Percentiles rank a stretch among this genome's conserved stretches.
Evolutionary conservation across 2,329 filamentous ascomycete genomes (phyloP).

Genomic region (Aspergillus pseudoviridinutans): DNA sequence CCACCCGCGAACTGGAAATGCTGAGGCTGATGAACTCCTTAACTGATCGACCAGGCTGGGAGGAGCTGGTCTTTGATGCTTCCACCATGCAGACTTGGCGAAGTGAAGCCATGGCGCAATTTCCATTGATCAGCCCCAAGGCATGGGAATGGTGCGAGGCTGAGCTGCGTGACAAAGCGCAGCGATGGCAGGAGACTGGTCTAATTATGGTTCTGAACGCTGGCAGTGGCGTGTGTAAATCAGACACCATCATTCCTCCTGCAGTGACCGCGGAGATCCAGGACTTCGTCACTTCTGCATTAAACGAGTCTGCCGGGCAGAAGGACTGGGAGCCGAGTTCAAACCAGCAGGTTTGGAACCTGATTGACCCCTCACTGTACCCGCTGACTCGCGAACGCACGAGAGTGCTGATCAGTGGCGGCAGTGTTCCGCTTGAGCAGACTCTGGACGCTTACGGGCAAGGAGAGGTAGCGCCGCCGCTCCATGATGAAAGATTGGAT

Average conservation of each 20-base stretch:
- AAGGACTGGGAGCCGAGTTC: neutral
- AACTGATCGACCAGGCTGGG: conserved; percentile 7
- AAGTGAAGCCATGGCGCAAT: conserved; percentile 1
- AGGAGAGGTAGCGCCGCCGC: neutral
- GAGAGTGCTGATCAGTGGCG: neutral
- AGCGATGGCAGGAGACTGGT: conserved; percentile 2
- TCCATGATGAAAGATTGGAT: neutral
- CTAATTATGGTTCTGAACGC: conserved; percentile 10
- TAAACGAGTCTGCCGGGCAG: neutral
- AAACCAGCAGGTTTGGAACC: neutral
- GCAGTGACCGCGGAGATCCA: neutral
- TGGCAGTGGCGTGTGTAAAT: conserved; percentile 5
- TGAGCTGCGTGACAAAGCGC: conserved; percentile 11
- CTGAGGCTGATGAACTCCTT: conserved; percentile 6
- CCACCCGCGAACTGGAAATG: conserved; percentile 6
- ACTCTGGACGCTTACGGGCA: neutral
- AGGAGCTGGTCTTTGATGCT: conserved; percentile 1
- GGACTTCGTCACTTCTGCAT: neutral
- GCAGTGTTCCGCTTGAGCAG: neutral
- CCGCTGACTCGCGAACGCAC: neutral
- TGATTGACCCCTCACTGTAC: neutral
- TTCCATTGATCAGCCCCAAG: conserved; percentile 9
- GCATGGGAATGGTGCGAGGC: conserved; percentile 12
- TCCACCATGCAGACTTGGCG: neutral
- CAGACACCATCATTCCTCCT: neutral